Conservation (phyloP, 208 protist genomes). For the Trypanosoma theileri region DNA sequence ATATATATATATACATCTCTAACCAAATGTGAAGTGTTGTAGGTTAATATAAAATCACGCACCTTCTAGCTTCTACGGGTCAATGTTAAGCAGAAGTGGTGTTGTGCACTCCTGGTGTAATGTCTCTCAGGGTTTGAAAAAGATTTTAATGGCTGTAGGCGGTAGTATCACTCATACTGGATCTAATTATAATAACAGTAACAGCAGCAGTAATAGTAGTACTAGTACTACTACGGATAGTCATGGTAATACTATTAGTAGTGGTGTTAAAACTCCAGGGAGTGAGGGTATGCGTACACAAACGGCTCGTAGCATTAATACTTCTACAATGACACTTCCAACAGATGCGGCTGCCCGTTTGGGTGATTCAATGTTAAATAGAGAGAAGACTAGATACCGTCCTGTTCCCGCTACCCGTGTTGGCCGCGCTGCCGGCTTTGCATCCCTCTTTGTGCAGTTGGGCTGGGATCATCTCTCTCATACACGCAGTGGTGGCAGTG, state of each 20-base stretch:
- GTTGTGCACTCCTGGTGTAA: slow-evolving; percentile 38
- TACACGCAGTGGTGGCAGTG: slow-evolving; percentile 10
- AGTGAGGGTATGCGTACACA: no score
- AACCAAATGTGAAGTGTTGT: no score
- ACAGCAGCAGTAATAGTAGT: background rate
- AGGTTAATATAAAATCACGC: no score
- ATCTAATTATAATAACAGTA: background rate
- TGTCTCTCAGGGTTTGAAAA: slow-evolving; percentile 46
- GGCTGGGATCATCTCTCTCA: slow-evolving; percentile 60
- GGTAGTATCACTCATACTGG: background rate
- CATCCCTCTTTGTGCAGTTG: slow-evolving; percentile 65
- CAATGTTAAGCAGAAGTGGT: slow-evolving; percentile 14
- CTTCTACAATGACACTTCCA: background rate
- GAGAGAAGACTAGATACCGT: slow-evolving; percentile 30
- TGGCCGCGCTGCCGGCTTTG: slow-evolving; percentile 60
- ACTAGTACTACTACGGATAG: background rate
- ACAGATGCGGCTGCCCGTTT: background rate
- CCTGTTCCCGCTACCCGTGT: slow-evolving; percentile 62
- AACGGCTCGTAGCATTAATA: no score
- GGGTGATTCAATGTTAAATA: background rate
- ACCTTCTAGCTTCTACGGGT: no score
- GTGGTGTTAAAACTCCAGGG: no score
- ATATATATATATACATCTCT: no score
- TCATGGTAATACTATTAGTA: no score
- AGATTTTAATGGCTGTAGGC: slow-evolving; percentile 36